These are phyloP conservation scores for Aphanomyces cochlioides DNA, from an alignment of 352 stramenopile genomes.

Conservation along the genomic window DNA sequence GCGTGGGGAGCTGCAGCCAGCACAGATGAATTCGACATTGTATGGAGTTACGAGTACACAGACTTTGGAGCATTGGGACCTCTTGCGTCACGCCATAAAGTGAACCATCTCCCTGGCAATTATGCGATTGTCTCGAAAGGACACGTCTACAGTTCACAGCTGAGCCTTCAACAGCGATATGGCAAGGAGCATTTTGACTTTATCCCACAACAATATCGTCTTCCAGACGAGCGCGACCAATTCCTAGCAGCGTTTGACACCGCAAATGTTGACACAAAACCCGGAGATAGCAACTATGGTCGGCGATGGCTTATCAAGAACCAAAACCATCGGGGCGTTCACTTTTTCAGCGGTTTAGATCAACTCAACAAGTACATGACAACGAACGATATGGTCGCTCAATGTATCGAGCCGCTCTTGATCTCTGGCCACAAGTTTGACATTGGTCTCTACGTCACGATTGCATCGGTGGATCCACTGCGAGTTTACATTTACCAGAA, in stretches of 20 bases:
- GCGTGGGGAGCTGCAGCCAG: slow-evolving; percentile 29
- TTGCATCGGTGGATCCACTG: slow-evolving; percentile 80
- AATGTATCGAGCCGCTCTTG: slow-evolving; percentile 81
- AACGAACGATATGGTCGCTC: slow-evolving; percentile 38
- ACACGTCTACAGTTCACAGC: slow-evolving; percentile 47
- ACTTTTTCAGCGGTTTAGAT: slow-evolving; percentile 18
- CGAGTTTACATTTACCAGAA: slow-evolving; percentile 80
- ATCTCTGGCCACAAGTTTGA: slow-evolving; percentile 86
- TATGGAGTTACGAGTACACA: slow-evolving; percentile 46
- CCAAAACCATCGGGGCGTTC: slow-evolving; percentile 14
- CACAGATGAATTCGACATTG: slow-evolving; percentile 57
- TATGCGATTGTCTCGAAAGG: slow-evolving; percentile 44
- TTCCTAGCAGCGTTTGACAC: slow-evolving; percentile 47
- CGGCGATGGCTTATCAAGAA: slow-evolving; percentile 17
- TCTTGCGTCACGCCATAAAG: slow-evolving; percentile 34
- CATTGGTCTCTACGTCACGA: slow-evolving; percentile 80
- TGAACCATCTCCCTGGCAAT: slow-evolving; percentile 67
- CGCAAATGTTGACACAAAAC: slow-evolving; percentile 47
- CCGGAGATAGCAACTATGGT: slow-evolving; percentile 2
- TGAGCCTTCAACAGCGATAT: slow-evolving; percentile 35
- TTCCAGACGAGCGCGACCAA: slow-evolving; percentile 50
- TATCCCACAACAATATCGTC: slow-evolving; percentile 48
- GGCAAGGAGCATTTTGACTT: slow-evolving; percentile 68
- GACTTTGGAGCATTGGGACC: slow-evolving; percentile 1
- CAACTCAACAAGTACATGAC: slow-evolving; percentile 17